A percentile compares a stretch with the other conserved stretches of the same genome.
Conservation (phyloP, 179 eudicot species). For the Pouteria campechiana region DNA sequence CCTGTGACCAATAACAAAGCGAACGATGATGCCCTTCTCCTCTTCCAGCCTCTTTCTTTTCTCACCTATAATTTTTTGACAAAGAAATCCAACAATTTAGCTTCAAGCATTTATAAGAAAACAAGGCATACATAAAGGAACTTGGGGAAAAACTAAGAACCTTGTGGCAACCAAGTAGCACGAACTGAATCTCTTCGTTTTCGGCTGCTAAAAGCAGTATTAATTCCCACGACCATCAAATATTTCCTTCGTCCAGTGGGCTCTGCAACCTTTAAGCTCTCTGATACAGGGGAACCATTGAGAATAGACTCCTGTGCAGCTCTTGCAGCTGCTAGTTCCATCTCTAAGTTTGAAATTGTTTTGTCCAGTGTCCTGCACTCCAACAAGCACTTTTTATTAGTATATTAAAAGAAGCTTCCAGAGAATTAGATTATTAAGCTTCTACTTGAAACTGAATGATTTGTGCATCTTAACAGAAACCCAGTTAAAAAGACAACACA, state of each 20-base stretch:
- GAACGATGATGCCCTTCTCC: slow-evolving; percentile 73
- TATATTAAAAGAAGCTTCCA: no score
- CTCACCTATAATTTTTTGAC: slow-evolving; percentile 37
- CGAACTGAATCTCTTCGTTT: slow-evolving; percentile 95
- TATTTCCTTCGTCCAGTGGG: slow-evolving; percentile 58
- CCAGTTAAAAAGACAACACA: background rate
- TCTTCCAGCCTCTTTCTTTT: slow-evolving; percentile 71
- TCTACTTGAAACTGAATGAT: no score
- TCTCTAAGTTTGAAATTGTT: slow-evolving; percentile 81
- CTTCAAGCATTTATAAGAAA: background rate
- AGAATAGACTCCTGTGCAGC: slow-evolving; percentile 79
- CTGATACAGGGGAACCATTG: slow-evolving; percentile 59
- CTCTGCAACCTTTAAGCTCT: slow-evolving; percentile 20
- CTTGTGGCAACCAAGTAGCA: slow-evolving; percentile 99
- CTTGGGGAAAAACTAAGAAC: slow-evolving; percentile 16
- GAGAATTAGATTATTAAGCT: no score
- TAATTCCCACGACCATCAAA: slow-evolving; percentile 81
- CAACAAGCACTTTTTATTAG: no score
- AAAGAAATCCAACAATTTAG: background rate
- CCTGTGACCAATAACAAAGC: slow-evolving; percentile 93
- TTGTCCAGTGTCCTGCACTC: slow-evolving; percentile 65
- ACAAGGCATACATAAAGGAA: background rate
- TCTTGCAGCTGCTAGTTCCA: slow-evolving; percentile 94
- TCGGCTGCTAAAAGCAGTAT: slow-evolving; percentile 94
- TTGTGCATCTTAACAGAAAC: background rate